Conservation (phyloP, 2,329 filamentous ascomycete genomes). For the Exserohilum rostratum region DNA sequence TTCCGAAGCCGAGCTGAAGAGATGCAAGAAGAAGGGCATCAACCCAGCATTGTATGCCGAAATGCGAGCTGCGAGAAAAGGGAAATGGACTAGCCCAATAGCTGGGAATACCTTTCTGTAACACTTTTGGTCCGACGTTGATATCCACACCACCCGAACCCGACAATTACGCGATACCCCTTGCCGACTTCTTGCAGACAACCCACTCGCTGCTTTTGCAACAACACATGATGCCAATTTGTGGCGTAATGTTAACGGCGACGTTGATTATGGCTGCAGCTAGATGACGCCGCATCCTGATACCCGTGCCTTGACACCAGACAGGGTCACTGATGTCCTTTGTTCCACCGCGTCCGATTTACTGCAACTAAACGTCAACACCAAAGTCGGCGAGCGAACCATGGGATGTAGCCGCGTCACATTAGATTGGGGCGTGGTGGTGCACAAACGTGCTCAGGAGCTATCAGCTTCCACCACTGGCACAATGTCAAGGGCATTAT, state of each 20-base stretch:
- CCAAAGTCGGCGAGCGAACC: too few relatives aligned
- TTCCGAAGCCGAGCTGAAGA: conserved; percentile 51
- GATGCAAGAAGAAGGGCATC: conserved; percentile 55
- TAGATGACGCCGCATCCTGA: background rate
- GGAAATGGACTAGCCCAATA: conserved; percentile 46
- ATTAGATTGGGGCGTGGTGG: background rate
- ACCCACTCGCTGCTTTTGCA: conserved; percentile 5
- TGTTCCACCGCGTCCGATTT: background rate
- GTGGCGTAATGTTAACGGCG: background rate
- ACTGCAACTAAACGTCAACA: too few relatives aligned
- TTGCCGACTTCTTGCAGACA: background rate
- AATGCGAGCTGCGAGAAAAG: conserved; percentile 54
- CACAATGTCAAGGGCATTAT: background rate
- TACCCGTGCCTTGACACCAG: background rate
- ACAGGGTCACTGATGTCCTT: background rate
- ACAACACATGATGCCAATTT: background rate
- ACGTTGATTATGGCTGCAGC: background rate
- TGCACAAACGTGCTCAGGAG: background rate
- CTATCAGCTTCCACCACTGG: background rate
- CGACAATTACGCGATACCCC: background rate
- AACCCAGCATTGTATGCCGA: conserved; percentile 55
- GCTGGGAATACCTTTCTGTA: conserved; percentile 44
- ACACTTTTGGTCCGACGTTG: background rate
- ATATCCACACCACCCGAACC: background rate
- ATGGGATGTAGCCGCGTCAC: too few relatives aligned